Evolutionary conservation across 176 grass and related monocot genomes (phyloP).

Genomic region (Melocanna baccifera): DNA sequence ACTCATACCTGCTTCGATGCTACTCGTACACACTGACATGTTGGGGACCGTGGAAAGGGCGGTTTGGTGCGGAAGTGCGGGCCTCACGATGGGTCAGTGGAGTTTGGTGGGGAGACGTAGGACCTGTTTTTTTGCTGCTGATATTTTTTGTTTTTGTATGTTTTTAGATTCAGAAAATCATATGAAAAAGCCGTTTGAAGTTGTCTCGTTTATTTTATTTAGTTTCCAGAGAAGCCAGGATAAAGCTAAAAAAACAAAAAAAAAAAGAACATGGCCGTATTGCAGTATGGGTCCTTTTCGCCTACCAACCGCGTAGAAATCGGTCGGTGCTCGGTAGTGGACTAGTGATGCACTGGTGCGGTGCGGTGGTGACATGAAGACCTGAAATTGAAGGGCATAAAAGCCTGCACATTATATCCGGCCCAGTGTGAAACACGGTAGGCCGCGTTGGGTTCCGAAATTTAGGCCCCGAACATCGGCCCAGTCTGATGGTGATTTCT

Average conservation of each 20-base stretch:
- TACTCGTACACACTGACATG: background rate
- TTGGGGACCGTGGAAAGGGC: accelerated
- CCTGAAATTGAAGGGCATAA: no score
- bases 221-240: no score
- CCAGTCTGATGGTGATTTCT: background rate
- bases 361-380: background rate
- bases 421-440: background rate
- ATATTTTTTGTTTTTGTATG: no score
- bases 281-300: conserved; percentile 7
- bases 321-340: background rate
- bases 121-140: no score
- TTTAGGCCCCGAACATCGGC: background rate
- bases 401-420: no score
- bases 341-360: background rate
- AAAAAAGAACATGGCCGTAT: no score
- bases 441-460: background rate
- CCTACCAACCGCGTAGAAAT: conserved; percentile 15
- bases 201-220: no score
- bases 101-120: background rate
- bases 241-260: no score
- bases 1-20: background rate
- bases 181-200: no score
- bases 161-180: no score
- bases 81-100: background rate
- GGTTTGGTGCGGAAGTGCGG: no score